A percentile compares a stretch with the other conserved stretches of the same genome.
Conservation (phyloP, 2,329 filamentous ascomycete genomes). For the Epichloe hybrida region DNA sequence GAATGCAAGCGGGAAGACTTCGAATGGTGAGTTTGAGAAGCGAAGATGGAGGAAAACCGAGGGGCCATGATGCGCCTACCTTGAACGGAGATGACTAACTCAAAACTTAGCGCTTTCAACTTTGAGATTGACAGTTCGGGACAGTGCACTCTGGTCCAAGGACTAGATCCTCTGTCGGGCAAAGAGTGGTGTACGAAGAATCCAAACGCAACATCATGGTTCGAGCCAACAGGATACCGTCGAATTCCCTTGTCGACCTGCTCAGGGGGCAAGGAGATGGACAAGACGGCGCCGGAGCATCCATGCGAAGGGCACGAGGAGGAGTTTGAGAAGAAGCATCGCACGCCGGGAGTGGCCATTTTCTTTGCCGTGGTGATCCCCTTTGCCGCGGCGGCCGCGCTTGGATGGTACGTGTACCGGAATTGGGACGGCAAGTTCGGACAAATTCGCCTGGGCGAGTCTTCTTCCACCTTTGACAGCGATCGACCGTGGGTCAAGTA, state of each 20-base stretch:
- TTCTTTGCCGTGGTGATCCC: conserved; percentile 79
- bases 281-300: conserved; percentile 43
- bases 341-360: conserved; percentile 57
- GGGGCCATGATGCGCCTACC: conserved; percentile 16
- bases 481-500: conserved; percentile 70
- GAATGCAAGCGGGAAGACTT: conserved; percentile 74
- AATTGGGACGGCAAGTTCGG: conserved; percentile 88
- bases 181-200: conserved; percentile 42
- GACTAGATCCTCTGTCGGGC: conserved; percentile 46
- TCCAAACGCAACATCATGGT: conserved; percentile 63
- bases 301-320: conserved; percentile 69
- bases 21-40: conserved; percentile 54
- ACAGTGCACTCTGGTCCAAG: conserved; percentile 63
- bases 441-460: conserved; percentile 77
- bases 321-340: conserved; percentile 60
- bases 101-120: conserved; percentile 65
- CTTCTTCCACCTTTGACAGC: conserved; percentile 40
- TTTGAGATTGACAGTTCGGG: conserved; percentile 64
- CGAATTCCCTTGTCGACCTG: conserved; percentile 85
- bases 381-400: conserved; percentile 52
- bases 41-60: not conserved
- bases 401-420: conserved; percentile 74
- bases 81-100: not conserved
- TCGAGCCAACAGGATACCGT: conserved; percentile 75
- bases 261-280: conserved; percentile 57